Evolutionary conservation across 768 basidiomycete genomes (phyloP), one percentile per base, ranked within the genome.

Genomic region (Naganishia onofrii): DNA sequence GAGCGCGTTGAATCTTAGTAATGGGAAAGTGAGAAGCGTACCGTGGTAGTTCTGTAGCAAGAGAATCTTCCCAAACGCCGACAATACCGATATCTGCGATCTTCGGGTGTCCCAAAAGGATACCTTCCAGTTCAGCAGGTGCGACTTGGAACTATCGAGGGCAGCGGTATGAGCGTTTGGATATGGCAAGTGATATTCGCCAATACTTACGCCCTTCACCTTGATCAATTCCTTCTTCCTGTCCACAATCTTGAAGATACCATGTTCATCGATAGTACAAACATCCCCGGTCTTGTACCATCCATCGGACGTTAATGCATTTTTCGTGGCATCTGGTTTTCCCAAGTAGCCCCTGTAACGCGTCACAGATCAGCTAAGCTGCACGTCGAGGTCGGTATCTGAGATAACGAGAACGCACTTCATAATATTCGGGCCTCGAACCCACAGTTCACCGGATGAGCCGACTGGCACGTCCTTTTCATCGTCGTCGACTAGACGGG

Each of bases 261-360:
- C 92, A 0, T 91, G 87, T 1, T 79, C 68, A 70, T 91, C 88
- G 19, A 86, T 81, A 19, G 84, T 78, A 1, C 86, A 89, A 55
- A 94, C 85, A 77, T 94, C 93, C 1, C 93, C 91, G 12, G 92
- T 93, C 84, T 89, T 92, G 83, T 92, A 88, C 90, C 91, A 95
- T 29, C 68, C 68, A 46, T 69, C 68, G 3, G 56, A 42, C 0
- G 89, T 91, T 72, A 93, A 88, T 6, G 88, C 80, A 17, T 87
- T 84, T 23, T 82, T 80, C 1, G 91, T 93, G 3, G 91, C 91
- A 26, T 82, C 81, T 3, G 83, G 82, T 71, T 93, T 91, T 74
- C 88, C 87, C 68, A 89, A 78, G 75, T 93, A 93, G 12, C 91
- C 90, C 87, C 68, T 69, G 29, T n/a, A 5, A 66, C 19, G 42